These are phyloP conservation scores for Adansonia rubrostipa DNA, from an alignment of 441 rosid genomes.

Conservation along the genomic window DNA sequence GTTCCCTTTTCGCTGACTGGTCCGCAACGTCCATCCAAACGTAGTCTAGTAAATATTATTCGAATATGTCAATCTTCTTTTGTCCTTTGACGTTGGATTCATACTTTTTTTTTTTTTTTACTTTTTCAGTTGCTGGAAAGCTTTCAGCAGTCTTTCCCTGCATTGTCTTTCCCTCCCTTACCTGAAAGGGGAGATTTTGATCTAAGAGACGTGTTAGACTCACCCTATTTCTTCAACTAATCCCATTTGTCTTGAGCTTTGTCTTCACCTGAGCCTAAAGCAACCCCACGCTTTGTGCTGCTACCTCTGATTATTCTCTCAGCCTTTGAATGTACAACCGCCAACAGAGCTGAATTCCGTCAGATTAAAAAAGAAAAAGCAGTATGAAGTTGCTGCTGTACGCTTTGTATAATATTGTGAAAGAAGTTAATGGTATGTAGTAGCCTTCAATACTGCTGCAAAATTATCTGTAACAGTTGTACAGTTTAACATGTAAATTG, in stretches of 20 bases:
- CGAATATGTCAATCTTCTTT: background rate
- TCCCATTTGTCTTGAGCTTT: slow-evolving; percentile 1
- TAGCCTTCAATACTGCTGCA: background rate
- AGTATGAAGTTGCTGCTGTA: slow-evolving; percentile 9
- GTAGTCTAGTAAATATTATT: background rate
- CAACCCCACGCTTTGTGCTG: background rate
- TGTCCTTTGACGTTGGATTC: background rate
- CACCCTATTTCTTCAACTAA: slow-evolving; percentile 96
- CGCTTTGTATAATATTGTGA: slow-evolving; percentile 26
- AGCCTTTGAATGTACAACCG: background rate
- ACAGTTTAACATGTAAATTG: slow-evolving; percentile 4
- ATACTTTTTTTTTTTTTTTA: background rate
- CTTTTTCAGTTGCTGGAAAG: slow-evolving; percentile 77
- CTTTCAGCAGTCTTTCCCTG: slow-evolving; percentile 77
- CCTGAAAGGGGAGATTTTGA: slow-evolving; percentile 95
- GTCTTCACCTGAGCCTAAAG: background rate
- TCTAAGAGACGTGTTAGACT: slow-evolving; percentile 73
- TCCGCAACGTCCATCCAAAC: background rate
- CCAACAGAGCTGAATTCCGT: background rate
- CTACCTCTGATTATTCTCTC: slow-evolving; percentile 3
- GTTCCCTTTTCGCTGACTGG: background rate
- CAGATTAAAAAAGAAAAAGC: background rate
- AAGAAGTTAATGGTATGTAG: slow-evolving; percentile 23
- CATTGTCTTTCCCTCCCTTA: slow-evolving; percentile 67
- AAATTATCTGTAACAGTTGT: slow-evolving; percentile 6